A percentile compares a stretch with the other conserved stretches of the same genome.
Evolutionary conservation across 495 filamentous ascomycete genomes (phyloP).

Genomic region (Filosporella fistucella): DNA sequence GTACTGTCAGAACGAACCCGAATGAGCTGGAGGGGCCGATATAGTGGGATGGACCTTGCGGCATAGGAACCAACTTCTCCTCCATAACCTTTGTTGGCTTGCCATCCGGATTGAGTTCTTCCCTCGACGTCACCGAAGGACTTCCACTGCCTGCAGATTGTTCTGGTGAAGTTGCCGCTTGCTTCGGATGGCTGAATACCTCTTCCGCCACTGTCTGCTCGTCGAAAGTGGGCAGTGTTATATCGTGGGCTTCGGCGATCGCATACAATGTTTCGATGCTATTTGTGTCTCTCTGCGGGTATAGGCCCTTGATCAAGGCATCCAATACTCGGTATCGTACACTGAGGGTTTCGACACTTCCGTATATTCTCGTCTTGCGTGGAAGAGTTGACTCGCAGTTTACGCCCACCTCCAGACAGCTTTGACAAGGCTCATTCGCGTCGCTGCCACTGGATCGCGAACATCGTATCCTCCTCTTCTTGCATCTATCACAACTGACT

Average conservation of each 20-base stretch:
- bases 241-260: constrained; percentile 21
- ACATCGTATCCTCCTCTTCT: constrained; percentile 35
- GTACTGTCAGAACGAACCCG: constrained; percentile 22
- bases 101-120: constrained; percentile 3
- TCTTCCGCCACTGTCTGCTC: constrained; percentile 18
- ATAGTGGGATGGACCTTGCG: constrained; percentile 23
- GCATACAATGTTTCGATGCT: constrained; percentile 21
- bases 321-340: constrained; percentile 39
- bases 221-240: constrained; percentile 16
- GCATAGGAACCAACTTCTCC: constrained; percentile 22
- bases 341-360: constrained; percentile 45
- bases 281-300: constrained; percentile 37
- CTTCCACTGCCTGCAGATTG: not conserved
- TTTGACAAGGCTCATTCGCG: constrained; percentile 31
- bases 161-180: constrained; percentile 4
- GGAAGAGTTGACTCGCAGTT: constrained; percentile 40
- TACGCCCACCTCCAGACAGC: constrained; percentile 34
- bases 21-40: constrained; percentile 26
- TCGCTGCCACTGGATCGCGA: constrained; percentile 24
- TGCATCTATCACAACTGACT: constrained; percentile 34
- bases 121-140: constrained; percentile 11
- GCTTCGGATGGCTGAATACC: constrained; percentile 14
- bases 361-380: constrained; percentile 43
- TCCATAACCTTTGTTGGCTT: constrained; percentile 9
- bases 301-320: constrained; percentile 38